Evolutionary conservation across 805 yeast genomes (phyloP), one percentile per base, ranked within the genome.

Genomic region (Scheffersomyces lignosus): DNA sequence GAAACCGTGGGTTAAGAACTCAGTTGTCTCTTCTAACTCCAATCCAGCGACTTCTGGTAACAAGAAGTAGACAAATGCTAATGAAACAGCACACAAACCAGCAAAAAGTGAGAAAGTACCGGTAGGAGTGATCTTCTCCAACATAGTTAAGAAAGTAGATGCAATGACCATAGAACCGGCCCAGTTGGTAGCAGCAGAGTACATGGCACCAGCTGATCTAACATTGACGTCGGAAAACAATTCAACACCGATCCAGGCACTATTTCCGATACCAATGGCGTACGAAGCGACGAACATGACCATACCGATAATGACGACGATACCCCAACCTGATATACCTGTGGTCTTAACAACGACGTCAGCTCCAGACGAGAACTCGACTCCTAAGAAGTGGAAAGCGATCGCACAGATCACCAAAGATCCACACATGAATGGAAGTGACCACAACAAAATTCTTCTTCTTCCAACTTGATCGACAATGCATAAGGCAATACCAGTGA

Each of bases 201-300:
- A 83, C 40, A 96, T 87, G 7, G 89, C 81, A 43, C 98, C 98
- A 31, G 88, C 74, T 41, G 96, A 95, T 60, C 99, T 80, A 23
- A 91, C 96, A 44, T 81, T 78, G 17, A 69, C 72, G 72, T 90
- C 96, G 24, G 97, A 93, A 68, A 93, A 89, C 55, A 91, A 70
- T 64, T 91, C 99, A 39, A 91, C 84, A 58, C 93, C 97, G 58
- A 91, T 96, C 99, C 99, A 91, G 38, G 98, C 97, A 37, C 88
- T 93, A 61, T 91, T 90, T 66, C 99, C 99, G 49, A 90, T 87
- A 49, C 98, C 98, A 48, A 87, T 70, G 33, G 97, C 96, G 59
- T 90, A 91, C 36, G 83, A 80, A 3, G 96, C 96, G 31, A 90
- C 96, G 56, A 72, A 93, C 27, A 80, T 60, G 45, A 91, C 87